Evolutionary conservation across 495 filamentous ascomycete genomes (phyloP).

Genomic region (Daldinia childiae): DNA sequence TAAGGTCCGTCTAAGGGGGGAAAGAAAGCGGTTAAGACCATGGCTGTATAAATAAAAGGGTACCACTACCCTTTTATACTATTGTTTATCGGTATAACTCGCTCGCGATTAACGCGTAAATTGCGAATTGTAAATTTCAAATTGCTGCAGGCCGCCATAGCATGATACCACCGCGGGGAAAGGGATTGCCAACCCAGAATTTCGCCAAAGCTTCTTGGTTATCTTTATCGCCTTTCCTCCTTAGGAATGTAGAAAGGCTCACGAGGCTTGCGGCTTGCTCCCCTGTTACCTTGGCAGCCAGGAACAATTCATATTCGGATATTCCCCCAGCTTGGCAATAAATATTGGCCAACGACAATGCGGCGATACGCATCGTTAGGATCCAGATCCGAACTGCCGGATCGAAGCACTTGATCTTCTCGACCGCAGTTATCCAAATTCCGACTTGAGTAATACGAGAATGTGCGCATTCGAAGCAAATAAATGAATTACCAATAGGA

Average conservation of each 20-base stretch:
- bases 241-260: slow-evolving; percentile 28
- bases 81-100: slow-evolving; percentile 17
- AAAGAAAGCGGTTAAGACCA: slow-evolving; percentile 1
- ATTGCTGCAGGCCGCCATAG: slow-evolving; percentile 15
- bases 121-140: slow-evolving; percentile 23
- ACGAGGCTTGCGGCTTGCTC: slow-evolving; percentile 1
- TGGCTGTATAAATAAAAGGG: background rate
- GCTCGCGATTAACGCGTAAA: slow-evolving; percentile 37
- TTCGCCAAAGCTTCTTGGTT: slow-evolving; percentile 12
- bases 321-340: slow-evolving; percentile 9
- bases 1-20: background rate
- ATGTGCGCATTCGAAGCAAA: background rate
- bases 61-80: slow-evolving; percentile 9
- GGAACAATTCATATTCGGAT: slow-evolving; percentile 23
- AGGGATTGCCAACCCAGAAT: slow-evolving; percentile 3
- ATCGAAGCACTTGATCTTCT: slow-evolving; percentile 20
- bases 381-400: slow-evolving; percentile 34
- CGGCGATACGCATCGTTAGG: slow-evolving; percentile 11
- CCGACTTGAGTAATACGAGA: too few relatives aligned
- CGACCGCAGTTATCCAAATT: background rate
- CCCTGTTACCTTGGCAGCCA: slow-evolving; percentile 39
- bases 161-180: slow-evolving; percentile 39
- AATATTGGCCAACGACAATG: slow-evolving; percentile 18
- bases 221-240: slow-evolving; percentile 35
- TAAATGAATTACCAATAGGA: background rate